phyloP scores from a whole-genome alignment of 768 basidiomycete genomes.

The Pleurotus cornucopiae region DNA sequence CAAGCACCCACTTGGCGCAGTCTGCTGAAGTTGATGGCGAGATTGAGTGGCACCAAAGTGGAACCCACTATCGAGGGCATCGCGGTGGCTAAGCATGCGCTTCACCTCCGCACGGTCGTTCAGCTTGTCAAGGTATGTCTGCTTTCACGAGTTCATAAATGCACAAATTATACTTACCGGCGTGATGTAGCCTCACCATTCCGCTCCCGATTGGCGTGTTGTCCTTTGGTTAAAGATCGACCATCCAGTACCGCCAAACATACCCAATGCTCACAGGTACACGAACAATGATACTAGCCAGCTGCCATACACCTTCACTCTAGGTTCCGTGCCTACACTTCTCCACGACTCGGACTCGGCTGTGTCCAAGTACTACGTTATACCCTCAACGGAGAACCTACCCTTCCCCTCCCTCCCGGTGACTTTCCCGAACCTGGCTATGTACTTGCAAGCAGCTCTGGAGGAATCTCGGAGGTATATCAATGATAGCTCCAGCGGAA shows the following conservation, averaged over 20 bases:
- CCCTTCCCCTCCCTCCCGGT: slow-evolving; percentile 74
- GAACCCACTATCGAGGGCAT: slow-evolving; percentile 70
- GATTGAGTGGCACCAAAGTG: slow-evolving; percentile 63
- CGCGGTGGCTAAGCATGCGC: slow-evolving; percentile 47
- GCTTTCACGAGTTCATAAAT: not conserved
- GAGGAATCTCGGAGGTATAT: slow-evolving; percentile 62
- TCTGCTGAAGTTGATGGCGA: slow-evolving; percentile 70
- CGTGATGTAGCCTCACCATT: slow-evolving; percentile 47
- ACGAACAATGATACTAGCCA: slow-evolving; percentile 55
- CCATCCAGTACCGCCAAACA: slow-evolving; percentile 48
- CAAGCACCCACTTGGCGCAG: slow-evolving; percentile 74
- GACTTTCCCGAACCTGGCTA: slow-evolving; percentile 68
- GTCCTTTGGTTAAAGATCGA: slow-evolving; percentile 79
- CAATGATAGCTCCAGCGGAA: slow-evolving; percentile 55
- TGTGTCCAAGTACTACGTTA: slow-evolving; percentile 66
- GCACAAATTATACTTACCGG: not conserved
- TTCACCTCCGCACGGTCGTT: slow-evolving; percentile 67
- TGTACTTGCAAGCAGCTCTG: slow-evolving; percentile 69
- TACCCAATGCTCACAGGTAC: slow-evolving; percentile 42
- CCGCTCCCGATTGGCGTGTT: slow-evolving; percentile 64
- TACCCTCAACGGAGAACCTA: slow-evolving; percentile 54
- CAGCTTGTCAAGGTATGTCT: slow-evolving; percentile 71
- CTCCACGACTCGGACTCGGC: slow-evolving; percentile 62
- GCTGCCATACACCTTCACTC: slow-evolving; percentile 70
- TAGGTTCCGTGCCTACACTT: slow-evolving; percentile 54